phyloP scores from a whole-genome alignment of 2,329 filamentous ascomycete species.

The Botrytis galanthina region DNA sequence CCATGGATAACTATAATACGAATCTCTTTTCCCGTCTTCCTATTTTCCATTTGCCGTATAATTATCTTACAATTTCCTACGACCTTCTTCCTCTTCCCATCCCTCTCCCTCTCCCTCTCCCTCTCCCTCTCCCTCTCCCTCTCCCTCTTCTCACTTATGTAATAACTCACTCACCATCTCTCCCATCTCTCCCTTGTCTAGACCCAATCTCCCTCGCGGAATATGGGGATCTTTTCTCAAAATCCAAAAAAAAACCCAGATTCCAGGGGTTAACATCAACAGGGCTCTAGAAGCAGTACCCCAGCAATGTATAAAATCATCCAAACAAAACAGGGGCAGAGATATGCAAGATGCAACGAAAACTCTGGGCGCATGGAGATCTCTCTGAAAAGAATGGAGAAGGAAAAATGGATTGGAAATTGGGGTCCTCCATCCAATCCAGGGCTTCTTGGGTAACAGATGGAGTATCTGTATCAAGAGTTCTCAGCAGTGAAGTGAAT shows the following conservation, averaged over 20 bases:
- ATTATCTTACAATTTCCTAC: neutral
- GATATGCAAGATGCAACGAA: neutral
- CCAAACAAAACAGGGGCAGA: neutral
- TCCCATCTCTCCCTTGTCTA: neutral
- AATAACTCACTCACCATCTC: neutral
- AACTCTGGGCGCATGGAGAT: conserved; percentile 8
- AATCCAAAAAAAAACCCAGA: neutral
- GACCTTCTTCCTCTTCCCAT: neutral
- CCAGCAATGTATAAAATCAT: neutral
- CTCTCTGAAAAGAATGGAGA: neutral
- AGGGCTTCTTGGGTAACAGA: neutral
- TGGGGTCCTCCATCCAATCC: neutral
- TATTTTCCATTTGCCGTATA: neutral
- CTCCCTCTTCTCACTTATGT: neutral
- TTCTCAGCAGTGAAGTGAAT: neutral
- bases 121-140: too few relatives aligned
- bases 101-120: neutral
- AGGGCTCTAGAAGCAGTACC: neutral
- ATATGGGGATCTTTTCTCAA: neutral
- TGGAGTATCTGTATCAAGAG: neutral
- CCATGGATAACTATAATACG: neutral
- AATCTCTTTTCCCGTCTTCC: neutral
- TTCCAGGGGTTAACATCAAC: neutral
- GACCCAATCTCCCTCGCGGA: neutral
- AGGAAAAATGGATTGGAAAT: neutral